A percentile compares a stretch with the other conserved stretches of the same genome.
phyloP scores from a whole-genome alignment of 2,329 filamentous ascomycete species.

The Xylariaceae sp. region DNA sequence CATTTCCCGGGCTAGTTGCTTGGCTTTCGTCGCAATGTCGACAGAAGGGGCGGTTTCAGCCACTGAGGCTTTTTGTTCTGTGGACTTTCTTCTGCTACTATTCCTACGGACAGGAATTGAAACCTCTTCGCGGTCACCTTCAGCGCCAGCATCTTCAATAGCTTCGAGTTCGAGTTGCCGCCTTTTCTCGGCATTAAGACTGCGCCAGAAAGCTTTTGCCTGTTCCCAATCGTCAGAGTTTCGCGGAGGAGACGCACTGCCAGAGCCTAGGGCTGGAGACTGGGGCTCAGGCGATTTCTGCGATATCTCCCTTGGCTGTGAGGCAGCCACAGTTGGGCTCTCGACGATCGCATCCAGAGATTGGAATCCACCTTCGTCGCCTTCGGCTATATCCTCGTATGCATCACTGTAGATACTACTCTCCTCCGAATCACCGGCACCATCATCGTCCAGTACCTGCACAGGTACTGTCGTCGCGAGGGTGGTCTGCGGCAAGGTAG shows the following conservation, averaged over 20 bases:
- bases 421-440: conserved; percentile 38
- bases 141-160: conserved; percentile 48
- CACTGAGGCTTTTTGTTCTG: conserved; percentile 30
- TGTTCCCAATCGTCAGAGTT: conserved; percentile 59
- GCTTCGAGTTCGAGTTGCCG: conserved; percentile 58
- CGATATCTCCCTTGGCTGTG: conserved; percentile 21
- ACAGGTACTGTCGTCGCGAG: conserved; percentile 29
- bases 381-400: conserved; percentile 66
- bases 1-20: conserved; percentile 2
- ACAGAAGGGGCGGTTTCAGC: too few species aligned
- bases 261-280: conserved; percentile 7
- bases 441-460: conserved; percentile 34
- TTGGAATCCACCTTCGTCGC: conserved; percentile 63
- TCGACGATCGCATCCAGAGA: conserved; percentile 71
- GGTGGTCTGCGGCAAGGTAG: conserved; percentile 26
- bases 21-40: too few species aligned
- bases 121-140: conserved; percentile 40
- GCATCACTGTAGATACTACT: conserved; percentile 67
- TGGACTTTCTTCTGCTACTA: conserved; percentile 36
- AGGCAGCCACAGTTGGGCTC: conserved; percentile 51
- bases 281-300: conserved; percentile 2
- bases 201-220: conserved; percentile 67
- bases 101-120: conserved; percentile 24
- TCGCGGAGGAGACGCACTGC: conserved; percentile 1
- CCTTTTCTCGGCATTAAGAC: conserved; percentile 59